Percentiles rank a stretch among this genome's conserved stretches.
phyloP scores from a whole-genome alignment of 345 rosid species.

The Populus tremula region DNA sequence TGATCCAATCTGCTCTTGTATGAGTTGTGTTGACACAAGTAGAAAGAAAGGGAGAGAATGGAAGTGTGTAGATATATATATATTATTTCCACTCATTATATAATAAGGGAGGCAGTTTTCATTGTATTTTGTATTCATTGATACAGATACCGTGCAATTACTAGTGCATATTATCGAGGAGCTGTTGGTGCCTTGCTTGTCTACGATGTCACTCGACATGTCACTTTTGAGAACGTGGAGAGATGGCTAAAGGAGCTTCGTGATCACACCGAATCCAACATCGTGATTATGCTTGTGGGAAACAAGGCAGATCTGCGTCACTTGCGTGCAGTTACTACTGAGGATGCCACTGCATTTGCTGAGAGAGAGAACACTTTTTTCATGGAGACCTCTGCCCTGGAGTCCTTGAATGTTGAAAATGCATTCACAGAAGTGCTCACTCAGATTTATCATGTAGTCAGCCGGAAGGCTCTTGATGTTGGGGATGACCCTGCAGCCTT shows the following conservation, averaged over 20 bases:
- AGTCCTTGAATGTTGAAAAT: conserved; percentile 28
- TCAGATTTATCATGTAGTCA: conserved; percentile 26
- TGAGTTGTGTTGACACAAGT: background rate
- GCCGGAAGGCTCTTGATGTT: conserved; percentile 28
- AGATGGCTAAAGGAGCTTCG: conserved; percentile 34
- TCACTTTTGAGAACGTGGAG: conserved; percentile 30
- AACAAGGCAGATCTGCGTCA: conserved; percentile 33
- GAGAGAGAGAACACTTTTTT: conserved; percentile 26
- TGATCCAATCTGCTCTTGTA: background rate
- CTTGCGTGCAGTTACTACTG: conserved; percentile 22
- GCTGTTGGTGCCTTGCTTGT: conserved; percentile 30
- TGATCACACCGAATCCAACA: conserved; percentile 28
- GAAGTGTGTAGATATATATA: no score
- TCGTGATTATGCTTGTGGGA: conserved; percentile 30
- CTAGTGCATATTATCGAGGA: conserved; percentile 29
- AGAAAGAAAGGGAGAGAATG: background rate
- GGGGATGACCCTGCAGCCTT: conserved; percentile 29
- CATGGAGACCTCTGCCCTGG: conserved; percentile 29
- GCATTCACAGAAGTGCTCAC: conserved; percentile 27
- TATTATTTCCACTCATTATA: background rate
- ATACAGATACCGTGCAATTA: conserved; percentile 26
- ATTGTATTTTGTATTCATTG: background rate
- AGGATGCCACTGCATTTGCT: conserved; percentile 27
- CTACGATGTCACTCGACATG: conserved; percentile 29
- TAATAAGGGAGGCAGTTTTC: background rate